Conservation (phyloP, 148 eudicot genomes). For the Rhododendron kiyosumense region DNA sequence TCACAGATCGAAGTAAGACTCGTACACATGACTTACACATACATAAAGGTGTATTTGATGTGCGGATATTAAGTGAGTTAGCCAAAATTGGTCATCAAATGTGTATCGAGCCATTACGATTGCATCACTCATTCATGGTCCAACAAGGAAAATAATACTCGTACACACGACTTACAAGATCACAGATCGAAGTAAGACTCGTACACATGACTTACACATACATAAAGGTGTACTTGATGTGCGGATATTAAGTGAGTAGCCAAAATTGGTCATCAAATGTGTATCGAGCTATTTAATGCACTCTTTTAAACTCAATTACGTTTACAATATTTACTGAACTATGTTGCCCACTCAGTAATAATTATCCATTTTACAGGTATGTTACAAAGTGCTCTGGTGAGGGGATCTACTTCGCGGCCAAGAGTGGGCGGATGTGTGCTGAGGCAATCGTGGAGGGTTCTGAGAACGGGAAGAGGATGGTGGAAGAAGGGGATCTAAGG, state of each 20-base stretch:
- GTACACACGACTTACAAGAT: neutral
- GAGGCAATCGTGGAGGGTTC: slow-evolving; percentile 96
- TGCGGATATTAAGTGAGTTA: neutral
- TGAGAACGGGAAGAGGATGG: slow-evolving; percentile 74
- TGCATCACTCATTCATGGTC: neutral
- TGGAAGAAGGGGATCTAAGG: slow-evolving; percentile 78
- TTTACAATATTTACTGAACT: slow-evolving; percentile 9
- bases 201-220: neutral
- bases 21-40: neutral
- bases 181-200: neutral
- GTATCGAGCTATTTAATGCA: neutral
- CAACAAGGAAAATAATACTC: neutral
- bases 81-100: neutral
- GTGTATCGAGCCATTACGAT: neutral
- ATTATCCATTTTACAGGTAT: neutral
- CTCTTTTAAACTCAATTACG: neutral
- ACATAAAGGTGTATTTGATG: neutral
- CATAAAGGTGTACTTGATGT: neutral
- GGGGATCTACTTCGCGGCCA: slow-evolving; percentile 96
- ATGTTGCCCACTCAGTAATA: neutral
- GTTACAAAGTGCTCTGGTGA: slow-evolving; percentile 92
- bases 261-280: neutral
- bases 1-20: neutral
- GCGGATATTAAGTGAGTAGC: neutral
- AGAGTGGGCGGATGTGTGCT: slow-evolving; percentile 97